These are phyloP conservation scores for Hymenoscyphus fraxineus DNA, from an alignment of 2,329 filamentous ascomycete genomes.

Conservation along the genomic window DNA sequence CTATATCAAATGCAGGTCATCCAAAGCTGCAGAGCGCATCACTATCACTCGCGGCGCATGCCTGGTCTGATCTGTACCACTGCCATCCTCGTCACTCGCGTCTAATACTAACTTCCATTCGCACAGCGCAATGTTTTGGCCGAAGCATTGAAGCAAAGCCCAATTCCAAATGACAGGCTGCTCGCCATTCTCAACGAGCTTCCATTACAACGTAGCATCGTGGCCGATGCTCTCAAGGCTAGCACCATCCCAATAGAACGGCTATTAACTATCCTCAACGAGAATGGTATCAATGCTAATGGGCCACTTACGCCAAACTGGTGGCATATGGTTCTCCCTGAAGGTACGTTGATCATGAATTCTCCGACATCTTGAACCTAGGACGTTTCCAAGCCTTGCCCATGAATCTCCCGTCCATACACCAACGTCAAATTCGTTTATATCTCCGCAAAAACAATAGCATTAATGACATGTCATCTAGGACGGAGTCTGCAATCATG, in stretches of 20 bases:
- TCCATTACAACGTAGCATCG: constrained; percentile 37
- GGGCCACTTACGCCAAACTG: constrained; percentile 41
- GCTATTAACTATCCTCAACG: constrained; percentile 41
- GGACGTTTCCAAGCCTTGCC: constrained; percentile 20
- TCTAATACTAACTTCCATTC: constrained; percentile 25
- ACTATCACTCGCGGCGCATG: constrained; percentile 21
- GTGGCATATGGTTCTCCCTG: constrained; percentile 46
- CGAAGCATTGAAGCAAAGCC: constrained; percentile 47
- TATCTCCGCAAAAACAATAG: neutral
- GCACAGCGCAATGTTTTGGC: constrained; percentile 43
- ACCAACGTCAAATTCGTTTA: constrained; percentile 19
- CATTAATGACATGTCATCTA: constrained; percentile 22
- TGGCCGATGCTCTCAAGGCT: constrained; percentile 50
- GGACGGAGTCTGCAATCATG: constrained; percentile 31
- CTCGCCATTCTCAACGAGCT: constrained; percentile 39
- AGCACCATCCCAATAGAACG: constrained; percentile 42
- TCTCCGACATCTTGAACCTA: constrained; percentile 15
- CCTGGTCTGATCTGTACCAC: constrained; percentile 12
- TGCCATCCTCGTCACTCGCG: constrained; percentile 19
- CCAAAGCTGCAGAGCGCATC: constrained; percentile 14
- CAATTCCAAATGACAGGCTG: constrained; percentile 42
- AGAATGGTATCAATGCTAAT: constrained; percentile 18
- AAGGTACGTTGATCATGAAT: constrained; percentile 38
- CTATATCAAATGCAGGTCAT: constrained; percentile 4
- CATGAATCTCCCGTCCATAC: constrained; percentile 15